Conservation (phyloP, 352 stramenopile species). For the Synura sp. region DNA sequence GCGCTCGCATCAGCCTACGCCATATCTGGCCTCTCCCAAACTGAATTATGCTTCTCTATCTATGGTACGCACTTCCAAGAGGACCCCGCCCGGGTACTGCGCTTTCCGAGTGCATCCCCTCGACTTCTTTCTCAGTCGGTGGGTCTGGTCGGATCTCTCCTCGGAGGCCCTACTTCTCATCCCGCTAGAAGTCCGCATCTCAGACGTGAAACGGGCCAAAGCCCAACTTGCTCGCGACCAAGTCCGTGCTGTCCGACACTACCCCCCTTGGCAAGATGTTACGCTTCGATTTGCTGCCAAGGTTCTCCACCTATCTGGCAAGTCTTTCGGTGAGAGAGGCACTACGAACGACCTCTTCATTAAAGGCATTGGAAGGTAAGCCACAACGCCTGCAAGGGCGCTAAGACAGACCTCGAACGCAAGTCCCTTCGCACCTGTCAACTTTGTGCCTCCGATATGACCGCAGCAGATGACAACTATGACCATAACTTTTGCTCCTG, state of each 20-base stretch:
- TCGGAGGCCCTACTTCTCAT: not conserved
- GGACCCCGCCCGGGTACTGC: not conserved
- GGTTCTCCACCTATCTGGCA: too few relatives aligned
- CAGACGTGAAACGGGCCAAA: not conserved
- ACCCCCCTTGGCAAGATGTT: constrained; percentile 16
- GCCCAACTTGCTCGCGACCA: too few relatives aligned
- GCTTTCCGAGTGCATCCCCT: not conserved
- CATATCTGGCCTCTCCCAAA: too few relatives aligned
- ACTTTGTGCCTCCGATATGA: too few relatives aligned
- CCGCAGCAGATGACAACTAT: too few relatives aligned
- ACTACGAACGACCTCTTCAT: constrained; percentile 10
- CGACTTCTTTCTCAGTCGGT: too few relatives aligned
- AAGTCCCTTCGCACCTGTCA: not conserved
- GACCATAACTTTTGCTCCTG: too few relatives aligned
- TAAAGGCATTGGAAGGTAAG: not conserved
- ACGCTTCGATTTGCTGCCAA: constrained; percentile 4
- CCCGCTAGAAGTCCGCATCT: not conserved
- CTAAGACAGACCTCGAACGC: not conserved
- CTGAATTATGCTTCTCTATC: not conserved
- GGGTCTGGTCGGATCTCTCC: too few relatives aligned
- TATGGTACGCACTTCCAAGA: constrained; percentile 14
- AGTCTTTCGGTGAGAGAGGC: not conserved
- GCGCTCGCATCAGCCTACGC: too few relatives aligned
- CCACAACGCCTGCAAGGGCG: too few relatives aligned
- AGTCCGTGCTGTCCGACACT: not conserved